phyloP scores from a whole-genome alignment of 2,329 filamentous ascomycete genomes.

The Aspergillus udagawae region DNA sequence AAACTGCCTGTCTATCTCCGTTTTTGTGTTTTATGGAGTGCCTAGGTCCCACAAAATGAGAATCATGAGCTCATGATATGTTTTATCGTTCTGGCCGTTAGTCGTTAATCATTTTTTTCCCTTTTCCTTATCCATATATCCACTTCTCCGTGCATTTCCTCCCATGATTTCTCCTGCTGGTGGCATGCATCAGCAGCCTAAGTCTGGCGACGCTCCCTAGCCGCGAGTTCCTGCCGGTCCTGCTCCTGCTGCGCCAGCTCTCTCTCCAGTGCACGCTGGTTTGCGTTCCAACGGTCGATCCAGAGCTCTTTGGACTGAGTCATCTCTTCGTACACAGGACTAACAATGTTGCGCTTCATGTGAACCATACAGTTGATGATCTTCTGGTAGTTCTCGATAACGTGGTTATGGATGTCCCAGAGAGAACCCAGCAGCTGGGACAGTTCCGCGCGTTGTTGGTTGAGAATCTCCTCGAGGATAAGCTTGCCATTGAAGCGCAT shows the following conservation, averaged over 20 bases:
- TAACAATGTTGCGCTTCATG: slow-evolving; percentile 14
- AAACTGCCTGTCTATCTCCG: background rate
- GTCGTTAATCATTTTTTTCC: background rate
- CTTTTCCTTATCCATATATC: background rate
- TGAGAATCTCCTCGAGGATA: slow-evolving; percentile 3
- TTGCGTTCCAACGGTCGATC: slow-evolving; percentile 2
- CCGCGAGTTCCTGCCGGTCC: background rate
- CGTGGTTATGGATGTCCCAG: slow-evolving; percentile 17
- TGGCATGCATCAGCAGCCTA: background rate
- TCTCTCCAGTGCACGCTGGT: background rate
- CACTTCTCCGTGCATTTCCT: background rate
- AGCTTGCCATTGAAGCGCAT: slow-evolving; percentile 15
- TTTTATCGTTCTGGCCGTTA: background rate
- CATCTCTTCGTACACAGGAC: slow-evolving; percentile 8
- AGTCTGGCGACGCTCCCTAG: background rate
- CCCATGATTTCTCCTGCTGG: background rate
- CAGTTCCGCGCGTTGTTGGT: slow-evolving; percentile 10
- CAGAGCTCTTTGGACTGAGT: slow-evolving; percentile 8
- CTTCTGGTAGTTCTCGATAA: slow-evolving; percentile 17
- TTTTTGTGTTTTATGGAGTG: background rate
- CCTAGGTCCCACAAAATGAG: background rate
- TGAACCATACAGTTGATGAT: slow-evolving; percentile 12
- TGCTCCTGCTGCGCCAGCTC: background rate
- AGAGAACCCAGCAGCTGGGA: slow-evolving; percentile 12
- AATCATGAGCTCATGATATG: background rate